These are phyloP conservation scores for Talaromyces sp. DNA, from an alignment of 2,329 filamentous ascomycete genomes.

Conservation along the genomic window DNA sequence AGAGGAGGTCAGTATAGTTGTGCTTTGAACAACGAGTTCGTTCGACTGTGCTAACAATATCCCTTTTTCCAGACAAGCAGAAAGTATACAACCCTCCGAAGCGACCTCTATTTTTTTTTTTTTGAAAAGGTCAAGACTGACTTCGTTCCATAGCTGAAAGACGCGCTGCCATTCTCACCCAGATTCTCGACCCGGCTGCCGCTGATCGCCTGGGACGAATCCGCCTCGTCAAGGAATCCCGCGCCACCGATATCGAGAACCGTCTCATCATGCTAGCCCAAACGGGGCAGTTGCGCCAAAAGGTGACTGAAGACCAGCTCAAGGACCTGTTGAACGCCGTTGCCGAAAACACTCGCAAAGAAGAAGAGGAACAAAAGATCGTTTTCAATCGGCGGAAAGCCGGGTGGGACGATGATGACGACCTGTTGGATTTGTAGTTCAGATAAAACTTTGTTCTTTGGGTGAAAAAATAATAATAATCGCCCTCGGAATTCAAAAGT, in stretches of 20 bases:
- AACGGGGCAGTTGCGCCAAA: constrained; percentile 76
- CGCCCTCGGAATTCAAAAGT: not conserved
- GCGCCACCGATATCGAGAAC: constrained; percentile 87
- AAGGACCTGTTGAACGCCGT: constrained; percentile 86
- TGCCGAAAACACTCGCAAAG: constrained; percentile 63
- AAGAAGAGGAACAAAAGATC: constrained; percentile 69
- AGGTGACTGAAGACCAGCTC: constrained; percentile 88
- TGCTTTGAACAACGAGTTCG: not conserved
- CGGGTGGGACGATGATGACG: constrained; percentile 76
- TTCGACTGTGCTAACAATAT: not conserved
- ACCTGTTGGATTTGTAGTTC: constrained; percentile 40
- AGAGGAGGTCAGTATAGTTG: constrained; percentile 54
- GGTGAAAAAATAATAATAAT: not conserved
- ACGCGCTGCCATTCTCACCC: constrained; percentile 61
- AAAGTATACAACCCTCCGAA: constrained; percentile 1
- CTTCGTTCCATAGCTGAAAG: constrained; percentile 23
- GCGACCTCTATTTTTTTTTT: not conserved
- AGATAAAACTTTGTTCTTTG: not conserved
- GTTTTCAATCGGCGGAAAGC: constrained; percentile 79
- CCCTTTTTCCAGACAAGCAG: constrained; percentile 6
- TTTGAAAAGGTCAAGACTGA: not conserved
- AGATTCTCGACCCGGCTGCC: constrained; percentile 92
- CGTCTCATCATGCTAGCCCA: constrained; percentile 86
- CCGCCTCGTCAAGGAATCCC: constrained; percentile 88
- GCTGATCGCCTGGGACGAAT: constrained; percentile 91